Base-by-base conservation (phyloP, 1,284 basidiomycete genomes). In the Moesziomyces sp. region DNA sequence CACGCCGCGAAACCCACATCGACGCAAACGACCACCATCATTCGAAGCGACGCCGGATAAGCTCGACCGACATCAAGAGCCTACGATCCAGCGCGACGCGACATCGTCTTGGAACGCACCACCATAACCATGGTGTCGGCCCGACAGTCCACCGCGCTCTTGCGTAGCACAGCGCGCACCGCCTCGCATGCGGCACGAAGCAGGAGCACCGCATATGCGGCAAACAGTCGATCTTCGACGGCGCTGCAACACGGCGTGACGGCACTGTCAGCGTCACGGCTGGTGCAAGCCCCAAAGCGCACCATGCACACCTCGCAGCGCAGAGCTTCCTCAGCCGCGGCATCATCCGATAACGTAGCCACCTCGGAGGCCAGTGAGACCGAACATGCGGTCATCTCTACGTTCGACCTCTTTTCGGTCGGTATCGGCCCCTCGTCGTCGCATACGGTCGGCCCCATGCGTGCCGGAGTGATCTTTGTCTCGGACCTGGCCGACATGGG, bases 381-480 rank as follows among this genome's bases (percentile, higher is more conserved):
- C n/a, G 91, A 94, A 61, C 94, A 97, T 86, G 94, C 94, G 0
- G 94, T 97, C 68, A 95, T 97, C 52, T 72, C 66, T 3, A 72
- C 74, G n/a, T 78, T 84, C 58, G 95, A 97, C 85, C 86, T 98
- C 49, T 97, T 97, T 86, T 93, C 92, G 66, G 92, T 97, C 68
- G 95, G 95, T 55, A 91, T 87, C 23, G 85, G 85, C 2, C 79
- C 80, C 4, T 79, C 77, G 2, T 80, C 78, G 1, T 83, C 81
- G 6, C 91, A 92, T 79, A 92, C 91, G 0, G 90, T 97, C 24
- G 79, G 78, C 0, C 94, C 95, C 14, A 95, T 97, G 93, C 89
- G 93, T 7, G 94, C 94, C 14, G 92, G 90, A 9, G 91, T 89
- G 61, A 95, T 95, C 75, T 96, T 95, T 82, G 67, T 78, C 21